Base-by-base conservation (phyloP, 805 yeast genomes). In the Kuraishia molischiana region DNA sequence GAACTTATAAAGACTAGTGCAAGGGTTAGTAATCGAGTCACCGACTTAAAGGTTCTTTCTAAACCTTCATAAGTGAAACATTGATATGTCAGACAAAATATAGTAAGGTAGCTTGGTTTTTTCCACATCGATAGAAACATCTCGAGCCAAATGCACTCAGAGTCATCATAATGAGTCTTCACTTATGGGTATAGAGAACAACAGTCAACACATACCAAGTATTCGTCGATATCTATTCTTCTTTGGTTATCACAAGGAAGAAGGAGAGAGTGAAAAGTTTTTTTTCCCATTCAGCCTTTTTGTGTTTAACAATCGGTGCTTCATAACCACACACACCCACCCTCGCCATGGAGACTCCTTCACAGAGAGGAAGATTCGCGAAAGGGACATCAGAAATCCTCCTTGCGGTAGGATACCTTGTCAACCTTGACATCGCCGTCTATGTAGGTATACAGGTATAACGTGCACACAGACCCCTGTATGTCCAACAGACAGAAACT, bases 81-180 rank as follows among this genome's bases (percentile, higher is more conserved):
- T 8, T 17, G 20, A 8, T 10, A 31, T 54, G 44, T 78, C 84
- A 77, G 84, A 74, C 73, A 68, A 64, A 66, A 64, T 63, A 26
- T 64, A 67, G 59, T 75, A 72, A 87, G 96, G 96, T 87, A 87
- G 96, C 96, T 79, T 74, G 95, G 77, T 69, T 85, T 84, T 85
- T 85, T 87, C 96, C 95, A 87, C 96, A 87, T 72, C 89, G 87
- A 83, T 87, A 69, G n/a, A 62, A 68, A 71, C 44, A 83, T 83
- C 95, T 86, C 95, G 95, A 87, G 96, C 95, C 96, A 87, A 87
- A 87, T 87, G 96, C 96, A 85, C 95, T 87, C 96, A 66, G n/a
- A 66, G 80, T 85, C 95, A 85, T 85, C 95, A 85, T 75, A 44
- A 60, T 34, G 28, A 29, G 10, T 14, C n/a, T n/a, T n/a, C n/a